Evolutionary conservation across 2,329 filamentous ascomycete genomes (phyloP), one percentile per base, ranked within the genome.

Genomic region (Cladophialophora chaetospira): DNA sequence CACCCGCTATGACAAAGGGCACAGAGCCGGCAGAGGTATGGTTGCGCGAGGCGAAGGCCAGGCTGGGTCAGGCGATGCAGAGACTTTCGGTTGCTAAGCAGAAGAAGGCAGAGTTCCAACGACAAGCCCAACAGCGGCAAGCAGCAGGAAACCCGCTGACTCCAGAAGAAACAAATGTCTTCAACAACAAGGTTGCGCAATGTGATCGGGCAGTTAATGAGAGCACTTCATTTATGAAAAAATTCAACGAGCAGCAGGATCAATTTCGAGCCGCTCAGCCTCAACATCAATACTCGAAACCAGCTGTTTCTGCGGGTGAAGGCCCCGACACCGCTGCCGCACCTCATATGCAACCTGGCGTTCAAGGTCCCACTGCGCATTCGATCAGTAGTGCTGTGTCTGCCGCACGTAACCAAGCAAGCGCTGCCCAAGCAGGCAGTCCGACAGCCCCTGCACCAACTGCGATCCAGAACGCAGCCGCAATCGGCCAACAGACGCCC

Each of bases 221-320:
- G 60, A 74, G 74, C n/a, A 73, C 69, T 42, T 73, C 75, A 10
- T 78, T 78, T 57, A 64, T 79, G 58, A 71, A 68, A 35, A 78
- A 77, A 55, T 79, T 79, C 68, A 75, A 74, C 51, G 73, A 77
- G 38, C 76, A 79, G 58, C 76, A 79, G 60, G 74, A 77, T 51
- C 69, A 64, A 38, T 77, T 78, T 63, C 75, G 61, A 70, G 53
- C 62, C 66, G 52, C 70, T 17, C 59, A 65, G 44, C 61, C 57
- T 29, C 65, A 63, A 38, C 60, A 67, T 59, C 62, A 28, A 49
- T 64, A 53, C 58, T 65, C 52, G 43, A 63, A 58, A 52, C 68
- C 57, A 44, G 55, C 42, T 5, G 58, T 63, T 33, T 58, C 55
- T 13, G 62, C 15, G 47, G 45, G 33, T 21, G 57, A 63, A 42